Conservation (phyloP, 2,329 filamentous ascomycete species). For the Myriosclerotinia scirpicola region DNA sequence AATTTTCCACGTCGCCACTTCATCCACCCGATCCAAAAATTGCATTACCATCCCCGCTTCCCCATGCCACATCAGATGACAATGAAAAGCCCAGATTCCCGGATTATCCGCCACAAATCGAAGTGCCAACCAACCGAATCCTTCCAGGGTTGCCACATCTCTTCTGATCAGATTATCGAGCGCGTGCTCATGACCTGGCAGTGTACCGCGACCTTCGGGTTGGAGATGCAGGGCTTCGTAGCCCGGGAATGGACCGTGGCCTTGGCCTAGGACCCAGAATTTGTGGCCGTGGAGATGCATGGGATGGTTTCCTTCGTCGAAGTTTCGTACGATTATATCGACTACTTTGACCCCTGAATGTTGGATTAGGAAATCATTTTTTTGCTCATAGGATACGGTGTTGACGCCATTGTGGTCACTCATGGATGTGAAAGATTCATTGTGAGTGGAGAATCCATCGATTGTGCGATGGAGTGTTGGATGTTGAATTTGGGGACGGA, state of each 20-base stretch:
- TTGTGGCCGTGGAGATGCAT: conserved; percentile 76
- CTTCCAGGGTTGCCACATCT: conserved; percentile 54
- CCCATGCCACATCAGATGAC: conserved; percentile 59
- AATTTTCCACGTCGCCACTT: conserved; percentile 46
- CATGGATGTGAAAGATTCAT: conserved; percentile 49
- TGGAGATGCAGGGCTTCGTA: conserved; percentile 46
- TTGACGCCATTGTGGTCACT: conserved; percentile 51
- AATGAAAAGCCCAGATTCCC: conserved; percentile 59
- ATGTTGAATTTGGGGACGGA: conserved; percentile 48
- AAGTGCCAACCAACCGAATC: conserved; percentile 55
- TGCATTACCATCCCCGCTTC: conserved; percentile 61
- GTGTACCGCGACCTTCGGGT: conserved; percentile 34
- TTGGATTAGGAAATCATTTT: conserved; percentile 60
- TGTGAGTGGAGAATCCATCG: conserved; percentile 45
- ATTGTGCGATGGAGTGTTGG: conserved; percentile 54
- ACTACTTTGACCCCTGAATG: conserved; percentile 61
- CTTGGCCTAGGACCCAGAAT: conserved; percentile 60
- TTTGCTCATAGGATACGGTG: conserved; percentile 47
- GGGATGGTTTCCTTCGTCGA: conserved; percentile 68
- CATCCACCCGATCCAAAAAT: conserved; percentile 52
- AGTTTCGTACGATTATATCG: conserved; percentile 75
- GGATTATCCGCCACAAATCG: conserved; percentile 58
- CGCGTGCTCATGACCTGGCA: conserved; percentile 41
- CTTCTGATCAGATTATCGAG: conserved; percentile 48
- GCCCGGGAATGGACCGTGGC: conserved; percentile 61